These are phyloP conservation scores for Durio zibethinus DNA, from an alignment of 345 rosid genomes.

Conservation along the genomic window DNA sequence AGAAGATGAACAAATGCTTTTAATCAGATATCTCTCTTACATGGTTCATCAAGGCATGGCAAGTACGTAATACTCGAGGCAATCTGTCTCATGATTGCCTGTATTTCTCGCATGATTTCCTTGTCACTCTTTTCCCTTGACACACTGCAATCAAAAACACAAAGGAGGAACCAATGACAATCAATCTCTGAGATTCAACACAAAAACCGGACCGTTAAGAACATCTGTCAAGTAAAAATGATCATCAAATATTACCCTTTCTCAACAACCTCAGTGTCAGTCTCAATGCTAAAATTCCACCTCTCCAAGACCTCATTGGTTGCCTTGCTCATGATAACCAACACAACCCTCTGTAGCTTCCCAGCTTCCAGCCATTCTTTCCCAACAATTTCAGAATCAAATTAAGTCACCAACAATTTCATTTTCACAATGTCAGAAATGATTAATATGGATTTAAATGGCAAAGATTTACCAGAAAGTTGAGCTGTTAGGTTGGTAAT, in stretches of 20 bases:
- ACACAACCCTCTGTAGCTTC: slow-evolving; percentile 77
- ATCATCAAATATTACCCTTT: slow-evolving; percentile 50
- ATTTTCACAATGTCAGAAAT: not conserved
- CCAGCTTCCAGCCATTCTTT: slow-evolving; percentile 94
- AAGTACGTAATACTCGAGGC: slow-evolving; percentile 92
- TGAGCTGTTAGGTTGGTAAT: slow-evolving; percentile 65
- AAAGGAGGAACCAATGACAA: slow-evolving; percentile 1
- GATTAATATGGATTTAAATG: not conserved
- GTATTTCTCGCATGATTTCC: slow-evolving; percentile 96
- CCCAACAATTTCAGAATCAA: slow-evolving; percentile 11
- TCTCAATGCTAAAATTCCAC: slow-evolving; percentile 91
- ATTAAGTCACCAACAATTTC: slow-evolving; percentile 12
- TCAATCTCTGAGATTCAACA: not conserved
- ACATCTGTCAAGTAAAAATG: not conserved
- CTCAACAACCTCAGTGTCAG: slow-evolving; percentile 74
- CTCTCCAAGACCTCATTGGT: slow-evolving; percentile 84
- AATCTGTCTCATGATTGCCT: slow-evolving; percentile 91
- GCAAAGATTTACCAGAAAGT: slow-evolving; percentile 53
- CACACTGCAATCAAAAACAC: slow-evolving; percentile 41
- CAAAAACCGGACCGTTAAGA: not conserved
- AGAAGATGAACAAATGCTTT: not conserved
- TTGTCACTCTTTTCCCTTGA: slow-evolving; percentile 94
- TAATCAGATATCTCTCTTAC: slow-evolving; percentile 37
- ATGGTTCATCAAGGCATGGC: slow-evolving; percentile 94
- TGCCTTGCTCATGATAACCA: slow-evolving; percentile 85